These are phyloP conservation scores for Aaosphaeria pasadenensis DNA, from an alignment of 2,329 filamentous ascomycete species.

Conservation along the genomic window DNA sequence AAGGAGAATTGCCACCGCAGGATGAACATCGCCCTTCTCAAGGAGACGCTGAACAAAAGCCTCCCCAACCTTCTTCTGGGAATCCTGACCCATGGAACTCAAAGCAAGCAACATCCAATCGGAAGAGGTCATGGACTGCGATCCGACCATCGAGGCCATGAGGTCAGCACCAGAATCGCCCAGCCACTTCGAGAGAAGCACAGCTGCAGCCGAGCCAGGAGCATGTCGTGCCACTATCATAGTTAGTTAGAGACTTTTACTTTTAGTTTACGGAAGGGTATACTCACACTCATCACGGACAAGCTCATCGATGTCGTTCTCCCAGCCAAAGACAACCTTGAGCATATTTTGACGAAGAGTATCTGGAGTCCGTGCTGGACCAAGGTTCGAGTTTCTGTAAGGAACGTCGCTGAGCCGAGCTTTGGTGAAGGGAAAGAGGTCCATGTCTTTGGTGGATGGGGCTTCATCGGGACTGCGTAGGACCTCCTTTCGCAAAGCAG, in stretches of 20 bases:
- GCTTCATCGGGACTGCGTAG: conserved; percentile 71
- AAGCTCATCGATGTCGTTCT: conserved; percentile 75
- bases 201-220: conserved; percentile 69
- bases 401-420: conserved; percentile 78
- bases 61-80: conserved; percentile 85
- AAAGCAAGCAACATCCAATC: conserved; percentile 97
- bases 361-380: conserved; percentile 53
- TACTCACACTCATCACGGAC: conserved; percentile 73
- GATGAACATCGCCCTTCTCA: conserved; percentile 86
- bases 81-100: conserved; percentile 73
- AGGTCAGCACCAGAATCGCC: conserved; percentile 80
- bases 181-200: conserved; percentile 89
- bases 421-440: conserved; percentile 84
- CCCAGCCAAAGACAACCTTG: conserved; percentile 91
- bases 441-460: conserved; percentile 57
- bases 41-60: conserved; percentile 88
- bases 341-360: conserved; percentile 89
- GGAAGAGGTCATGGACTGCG: conserved; percentile 83
- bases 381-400: conserved; percentile 66
- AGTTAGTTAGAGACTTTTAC: conserved; percentile 5
- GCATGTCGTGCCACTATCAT: conserved; percentile 64
- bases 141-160: conserved; percentile 70
- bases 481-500: conserved; percentile 76
- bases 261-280: background rate
- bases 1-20: conserved; percentile 87